Evolutionary conservation across 495 filamentous ascomycete species (phyloP), one percentile per base, ranked within the genome.

Genomic region (Trichoderma orchidacearum): DNA sequence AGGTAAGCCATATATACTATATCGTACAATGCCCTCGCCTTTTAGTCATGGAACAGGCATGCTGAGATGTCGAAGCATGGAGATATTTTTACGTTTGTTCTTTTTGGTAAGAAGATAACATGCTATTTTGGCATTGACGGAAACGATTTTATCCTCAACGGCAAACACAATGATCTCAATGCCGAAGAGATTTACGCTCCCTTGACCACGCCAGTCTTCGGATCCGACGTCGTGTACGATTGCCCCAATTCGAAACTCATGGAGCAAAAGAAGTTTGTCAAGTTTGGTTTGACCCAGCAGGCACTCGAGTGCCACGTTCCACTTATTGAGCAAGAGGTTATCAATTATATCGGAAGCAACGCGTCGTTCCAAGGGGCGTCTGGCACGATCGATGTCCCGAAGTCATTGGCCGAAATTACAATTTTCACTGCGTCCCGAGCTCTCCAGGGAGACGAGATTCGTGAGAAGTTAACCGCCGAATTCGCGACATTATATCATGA

Each of bases 211-310:
- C 84, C 84, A 1, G 81, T 86, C n/a, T 87, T 87, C 62, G 84
- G 84, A 18, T 72, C 74, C 6, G 82, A 83, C 61, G 81, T 87
- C n/a, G 78, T 86, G 4, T 87, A 85, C 63, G 84, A 87, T 63
- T 85, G 82, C 57, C 82, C 84, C 1, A 86, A 86, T 58, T 71
- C 80, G 45, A 85, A 85, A 58, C 71, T 87, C 32, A 86, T 87
- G 79, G 85, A 90, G 66, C 86, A 90, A 66, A 90, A 90, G 71
- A 87, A 83, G 74, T 85, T 87, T 61, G 76, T 87, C 70, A 87
- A 87, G 66, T 81, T 81, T 63, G 84, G 83, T 25, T 75, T 87
- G 32, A 83, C 81, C 25, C 74, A 75, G 31, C 69, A 75, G 52
- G 83, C 82, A 18, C 78, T 87, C 53, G 72, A 74, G 59, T 75